phyloP scores from a whole-genome alignment of 148 eudicot genomes.

The Chenopodium berlandieri region DNA sequence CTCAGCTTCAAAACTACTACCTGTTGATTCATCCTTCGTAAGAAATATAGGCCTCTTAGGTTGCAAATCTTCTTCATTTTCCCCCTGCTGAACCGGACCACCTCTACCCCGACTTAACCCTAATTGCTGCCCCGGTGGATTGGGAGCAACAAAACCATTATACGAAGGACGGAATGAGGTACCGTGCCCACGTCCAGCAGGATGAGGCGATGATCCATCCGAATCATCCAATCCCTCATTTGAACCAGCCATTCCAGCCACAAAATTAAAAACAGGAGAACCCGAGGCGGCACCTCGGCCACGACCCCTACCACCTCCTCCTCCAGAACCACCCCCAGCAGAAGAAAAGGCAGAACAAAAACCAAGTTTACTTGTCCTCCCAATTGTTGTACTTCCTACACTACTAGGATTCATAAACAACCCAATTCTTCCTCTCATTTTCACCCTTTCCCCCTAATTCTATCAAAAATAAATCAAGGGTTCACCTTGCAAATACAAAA shows the following conservation, averaged over 20 bases:
- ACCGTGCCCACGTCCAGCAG: conserved; percentile 53
- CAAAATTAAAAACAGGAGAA: conserved; percentile 26
- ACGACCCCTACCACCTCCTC: conserved; percentile 46
- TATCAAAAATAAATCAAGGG: too few species aligned
- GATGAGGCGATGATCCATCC: background rate
- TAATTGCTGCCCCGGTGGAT: conserved; percentile 17
- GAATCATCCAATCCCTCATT: background rate
- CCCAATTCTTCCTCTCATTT: conserved; percentile 28
- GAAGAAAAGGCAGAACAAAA: conserved; percentile 48
- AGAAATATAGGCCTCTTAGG: conserved; percentile 41
- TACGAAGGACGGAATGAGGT: conserved; percentile 38
- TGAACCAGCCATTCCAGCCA: conserved; percentile 22
- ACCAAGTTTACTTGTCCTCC: conserved; percentile 12
- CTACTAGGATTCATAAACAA: conserved; percentile 20
- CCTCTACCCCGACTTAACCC: conserved; percentile 46
- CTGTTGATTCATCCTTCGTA: conserved; percentile 28
- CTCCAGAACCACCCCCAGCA: conserved; percentile 43
- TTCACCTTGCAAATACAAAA: too few species aligned
- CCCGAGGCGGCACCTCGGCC: conserved; percentile 36
- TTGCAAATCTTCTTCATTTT: conserved; percentile 17
- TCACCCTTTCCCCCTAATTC: background rate
- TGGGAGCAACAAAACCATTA: conserved; percentile 32
- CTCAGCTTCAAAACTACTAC: conserved; percentile 17
- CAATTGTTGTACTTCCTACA: conserved; percentile 24
- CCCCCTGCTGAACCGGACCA: conserved; percentile 16